phyloP scores from a whole-genome alignment of 2,329 filamentous ascomycete genomes.

The Aspergillus aculeatinus region DNA sequence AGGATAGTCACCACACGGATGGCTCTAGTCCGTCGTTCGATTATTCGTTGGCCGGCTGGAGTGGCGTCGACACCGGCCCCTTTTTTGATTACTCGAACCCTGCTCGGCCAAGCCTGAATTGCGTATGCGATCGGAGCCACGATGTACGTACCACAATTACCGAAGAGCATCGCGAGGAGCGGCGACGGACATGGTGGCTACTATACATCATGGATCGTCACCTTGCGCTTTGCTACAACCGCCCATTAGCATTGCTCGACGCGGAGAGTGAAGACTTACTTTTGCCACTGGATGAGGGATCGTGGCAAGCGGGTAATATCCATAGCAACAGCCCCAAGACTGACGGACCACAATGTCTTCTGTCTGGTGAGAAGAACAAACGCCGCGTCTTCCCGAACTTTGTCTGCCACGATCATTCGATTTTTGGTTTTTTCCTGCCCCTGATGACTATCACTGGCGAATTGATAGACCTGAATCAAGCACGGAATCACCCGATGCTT shows the following conservation, averaged over 20 bases:
- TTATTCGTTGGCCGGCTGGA: constrained; percentile 33
- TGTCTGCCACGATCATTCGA: constrained; percentile 80
- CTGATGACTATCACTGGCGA: constrained; percentile 92
- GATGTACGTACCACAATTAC: constrained; percentile 45
- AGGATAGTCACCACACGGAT: constrained; percentile 32
- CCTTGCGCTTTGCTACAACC: constrained; percentile 86
- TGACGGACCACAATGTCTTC: constrained; percentile 36
- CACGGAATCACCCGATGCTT: constrained; percentile 82
- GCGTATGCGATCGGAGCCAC: constrained; percentile 33
- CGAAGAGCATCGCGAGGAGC: constrained; percentile 86
- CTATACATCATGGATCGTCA: constrained; percentile 89
- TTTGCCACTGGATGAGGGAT: constrained; percentile 82
- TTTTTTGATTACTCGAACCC: constrained; percentile 44
- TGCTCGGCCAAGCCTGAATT: constrained; percentile 35
- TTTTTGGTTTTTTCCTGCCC: constrained; percentile 91
- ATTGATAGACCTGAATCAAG: constrained; percentile 86
- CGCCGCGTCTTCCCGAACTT: constrained; percentile 73
- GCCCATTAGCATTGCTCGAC: constrained; percentile 82
- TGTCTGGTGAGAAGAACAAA: constrained; percentile 38
- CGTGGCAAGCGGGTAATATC: constrained; percentile 83
- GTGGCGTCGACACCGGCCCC: constrained; percentile 53
- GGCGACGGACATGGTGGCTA: constrained; percentile 90
- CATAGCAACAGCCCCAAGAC: constrained; percentile 51
- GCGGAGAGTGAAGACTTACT: constrained; percentile 80
- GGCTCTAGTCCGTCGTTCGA: constrained; percentile 35